These are phyloP conservation scores for Penicillium polonicum DNA, from an alignment of 2,329 filamentous ascomycete genomes.

Conservation along the genomic window DNA sequence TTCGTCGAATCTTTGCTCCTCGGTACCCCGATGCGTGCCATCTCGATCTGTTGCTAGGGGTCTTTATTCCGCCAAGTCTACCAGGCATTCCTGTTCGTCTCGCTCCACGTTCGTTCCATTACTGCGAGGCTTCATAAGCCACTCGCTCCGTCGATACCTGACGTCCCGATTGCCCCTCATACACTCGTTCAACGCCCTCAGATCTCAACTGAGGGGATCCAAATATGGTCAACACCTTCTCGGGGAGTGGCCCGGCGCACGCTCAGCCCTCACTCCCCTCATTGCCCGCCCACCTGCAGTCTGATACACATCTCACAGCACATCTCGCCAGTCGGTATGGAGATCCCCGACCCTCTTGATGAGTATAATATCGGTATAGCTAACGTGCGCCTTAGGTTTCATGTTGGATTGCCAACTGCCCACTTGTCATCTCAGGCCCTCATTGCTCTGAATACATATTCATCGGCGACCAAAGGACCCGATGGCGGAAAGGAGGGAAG, in stretches of 20 bases:
- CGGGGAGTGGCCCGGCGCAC: conserved; percentile 59
- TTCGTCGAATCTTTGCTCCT: not conserved
- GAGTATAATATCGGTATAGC: not conserved
- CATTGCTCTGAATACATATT: conserved; percentile 92
- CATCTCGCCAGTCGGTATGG: conserved; percentile 52
- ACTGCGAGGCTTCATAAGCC: not conserved
- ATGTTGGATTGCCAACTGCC: conserved; percentile 84
- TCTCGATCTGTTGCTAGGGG: conserved; percentile 7
- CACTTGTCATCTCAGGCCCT: conserved; percentile 87
- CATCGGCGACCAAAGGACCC: conserved; percentile 78
- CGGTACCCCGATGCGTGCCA: conserved; percentile 1
- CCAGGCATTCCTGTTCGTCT: not conserved
- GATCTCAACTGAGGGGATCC: conserved; percentile 2
- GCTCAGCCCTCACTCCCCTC: conserved; percentile 80
- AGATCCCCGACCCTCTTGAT: not conserved
- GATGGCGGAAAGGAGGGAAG: conserved; percentile 92
- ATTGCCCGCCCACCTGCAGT: conserved; percentile 68
- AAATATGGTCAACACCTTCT: conserved; percentile 43
- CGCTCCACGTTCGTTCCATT: conserved; percentile 3
- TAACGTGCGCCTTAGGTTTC: conserved; percentile 69
- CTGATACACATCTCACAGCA: conserved; percentile 52
- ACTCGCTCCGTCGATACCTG: not conserved
- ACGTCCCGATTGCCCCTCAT: conserved; percentile 1
- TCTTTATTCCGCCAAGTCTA: conserved; percentile 7
- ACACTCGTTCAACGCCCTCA: conserved; percentile 2